Conservation (phyloP, 2,329 filamentous ascomycete genomes). For the Trichophyton verrucosum region DNA sequence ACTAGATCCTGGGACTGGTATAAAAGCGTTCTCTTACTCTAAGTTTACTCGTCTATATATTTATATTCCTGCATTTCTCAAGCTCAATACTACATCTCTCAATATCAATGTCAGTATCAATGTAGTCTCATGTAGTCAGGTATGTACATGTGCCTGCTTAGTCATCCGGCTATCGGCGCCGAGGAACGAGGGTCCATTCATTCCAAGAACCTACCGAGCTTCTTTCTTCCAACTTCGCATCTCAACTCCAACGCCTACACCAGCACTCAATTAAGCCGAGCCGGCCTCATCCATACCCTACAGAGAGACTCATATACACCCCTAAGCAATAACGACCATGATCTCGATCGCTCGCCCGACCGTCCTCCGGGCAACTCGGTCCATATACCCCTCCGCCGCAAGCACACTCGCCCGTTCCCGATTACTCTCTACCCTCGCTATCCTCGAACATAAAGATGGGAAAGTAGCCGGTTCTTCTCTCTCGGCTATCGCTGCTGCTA, state of each 20-base stretch:
- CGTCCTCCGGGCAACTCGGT: constrained; percentile 33
- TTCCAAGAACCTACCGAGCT: too few species aligned
- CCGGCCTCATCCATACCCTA: background rate
- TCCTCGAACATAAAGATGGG: constrained; percentile 86
- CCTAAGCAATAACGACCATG: constrained; percentile 5
- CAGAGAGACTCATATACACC: background rate
- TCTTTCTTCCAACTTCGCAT: background rate
- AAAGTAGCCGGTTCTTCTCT: constrained; percentile 72
- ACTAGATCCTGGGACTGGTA: background rate
- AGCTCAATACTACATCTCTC: background rate
- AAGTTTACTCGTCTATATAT: background rate
- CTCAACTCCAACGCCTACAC: background rate
- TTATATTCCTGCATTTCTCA: background rate
- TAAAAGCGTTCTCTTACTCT: background rate
- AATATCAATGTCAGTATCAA: background rate
- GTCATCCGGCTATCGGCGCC: constrained; percentile 3
- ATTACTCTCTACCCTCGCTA: constrained; percentile 73
- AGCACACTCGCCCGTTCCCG: constrained; percentile 38
- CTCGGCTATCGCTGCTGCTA: constrained; percentile 72
- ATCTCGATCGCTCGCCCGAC: constrained; percentile 26
- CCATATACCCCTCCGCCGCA: constrained; percentile 31
- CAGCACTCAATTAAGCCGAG: background rate
- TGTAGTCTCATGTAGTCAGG: background rate
- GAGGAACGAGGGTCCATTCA: background rate
- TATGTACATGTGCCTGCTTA: background rate